Percentiles rank a stretch among this genome's conserved stretches.
phyloP scores from a whole-genome alignment of 2,329 filamentous ascomycete genomes.

The Pseudopyrenochaeta lycopersici region DNA sequence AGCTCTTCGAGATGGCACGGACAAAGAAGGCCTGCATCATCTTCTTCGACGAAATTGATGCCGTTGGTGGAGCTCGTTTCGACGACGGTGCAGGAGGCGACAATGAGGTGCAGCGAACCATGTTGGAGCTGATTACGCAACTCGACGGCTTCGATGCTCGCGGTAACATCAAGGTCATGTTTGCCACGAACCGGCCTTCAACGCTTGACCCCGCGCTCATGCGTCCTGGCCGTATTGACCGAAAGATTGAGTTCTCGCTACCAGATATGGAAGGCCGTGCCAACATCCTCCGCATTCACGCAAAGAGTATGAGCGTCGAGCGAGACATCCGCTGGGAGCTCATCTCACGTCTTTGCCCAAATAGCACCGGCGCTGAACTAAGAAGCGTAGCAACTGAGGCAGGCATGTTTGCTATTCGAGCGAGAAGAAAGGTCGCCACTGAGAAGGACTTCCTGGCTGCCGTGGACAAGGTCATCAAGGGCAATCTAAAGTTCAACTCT shows the following conservation, averaged over 20 bases:
- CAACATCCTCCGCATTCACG: conserved; percentile 97
- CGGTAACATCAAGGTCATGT: conserved; percentile 99
- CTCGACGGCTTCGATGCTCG: conserved; percentile 95
- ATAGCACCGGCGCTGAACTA: conserved; percentile 94
- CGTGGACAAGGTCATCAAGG: conserved; percentile 99
- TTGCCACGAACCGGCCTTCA: conserved; percentile 94
- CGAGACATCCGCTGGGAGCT: conserved; percentile 98
- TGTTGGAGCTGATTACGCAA: conserved; percentile 97
- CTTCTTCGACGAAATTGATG: conserved; percentile 99
- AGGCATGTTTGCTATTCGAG: conserved; percentile 97
- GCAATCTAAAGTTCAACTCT: conserved; percentile 98
- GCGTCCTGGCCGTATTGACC: conserved; percentile 95
- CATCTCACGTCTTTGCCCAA: conserved; percentile 95
- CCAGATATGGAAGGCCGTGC: conserved; percentile 96
- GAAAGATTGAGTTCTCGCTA: conserved; percentile 98
- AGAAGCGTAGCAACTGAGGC: conserved; percentile 97
- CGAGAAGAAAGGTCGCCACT: conserved; percentile 93
- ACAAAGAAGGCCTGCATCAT: conserved; percentile 99
- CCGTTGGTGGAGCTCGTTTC: conserved; percentile 93
- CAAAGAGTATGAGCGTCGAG: conserved; percentile 99
- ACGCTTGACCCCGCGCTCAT: conserved; percentile 97
- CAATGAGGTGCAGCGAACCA: conserved; percentile 97
- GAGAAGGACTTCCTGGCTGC: conserved; percentile 99
- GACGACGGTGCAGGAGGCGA: conserved; percentile 96
- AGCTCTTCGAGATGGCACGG: conserved; percentile 98